A percentile compares a stretch with the other conserved stretches of the same genome.
Conservation (phyloP, 495 filamentous ascomycete species). For the Podospora fimiseda region DNA sequence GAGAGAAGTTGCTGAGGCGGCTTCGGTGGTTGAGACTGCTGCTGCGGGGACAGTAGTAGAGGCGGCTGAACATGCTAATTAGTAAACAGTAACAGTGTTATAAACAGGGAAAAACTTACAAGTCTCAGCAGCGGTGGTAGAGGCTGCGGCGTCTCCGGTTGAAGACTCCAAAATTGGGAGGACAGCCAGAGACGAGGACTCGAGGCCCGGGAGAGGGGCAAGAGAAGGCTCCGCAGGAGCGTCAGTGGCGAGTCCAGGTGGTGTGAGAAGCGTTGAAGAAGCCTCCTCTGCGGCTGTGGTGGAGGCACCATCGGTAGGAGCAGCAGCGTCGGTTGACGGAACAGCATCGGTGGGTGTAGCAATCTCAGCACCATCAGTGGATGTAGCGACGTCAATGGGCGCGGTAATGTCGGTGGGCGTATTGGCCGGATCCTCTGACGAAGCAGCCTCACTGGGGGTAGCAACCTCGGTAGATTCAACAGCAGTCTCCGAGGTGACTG, state of each 20-base stretch:
- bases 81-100: not conserved
- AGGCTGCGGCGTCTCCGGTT: not conserved
- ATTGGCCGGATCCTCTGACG: too few species aligned
- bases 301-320: not conserved
- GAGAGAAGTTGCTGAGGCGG: not conserved
- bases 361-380: not conserved
- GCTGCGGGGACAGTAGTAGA: not conserved
- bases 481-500: not conserved
- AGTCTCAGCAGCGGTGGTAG: not conserved
- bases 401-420: too few species aligned
- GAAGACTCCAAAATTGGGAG: not conserved
- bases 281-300: not conserved
- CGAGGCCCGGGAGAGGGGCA: not conserved
- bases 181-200: not conserved
- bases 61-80: not conserved
- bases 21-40: not conserved
- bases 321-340: not conserved
- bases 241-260: constrained; percentile 1
- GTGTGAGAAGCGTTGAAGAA: constrained; percentile 3
- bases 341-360: not conserved
- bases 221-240: not conserved
- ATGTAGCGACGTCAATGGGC: not conserved
- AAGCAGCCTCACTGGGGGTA: not conserved
- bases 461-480: not conserved
- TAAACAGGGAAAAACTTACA: not conserved